Evolutionary conservation across 495 filamentous ascomycete species (phyloP).

Genomic region (Penicillium turbatum): DNA sequence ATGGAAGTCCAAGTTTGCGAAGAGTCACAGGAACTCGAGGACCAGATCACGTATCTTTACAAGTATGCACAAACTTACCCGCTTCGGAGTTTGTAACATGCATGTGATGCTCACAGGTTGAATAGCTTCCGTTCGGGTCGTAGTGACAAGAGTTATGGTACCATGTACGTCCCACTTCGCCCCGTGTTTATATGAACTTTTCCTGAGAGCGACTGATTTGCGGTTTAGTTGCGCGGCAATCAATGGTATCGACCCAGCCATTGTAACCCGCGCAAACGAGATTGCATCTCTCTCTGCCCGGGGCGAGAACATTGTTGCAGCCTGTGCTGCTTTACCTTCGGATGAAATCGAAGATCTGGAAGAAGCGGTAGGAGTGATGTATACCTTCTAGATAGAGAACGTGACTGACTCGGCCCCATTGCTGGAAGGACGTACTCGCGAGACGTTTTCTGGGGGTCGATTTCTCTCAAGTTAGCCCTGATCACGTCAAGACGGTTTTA

Average conservation of each 20-base stretch:
- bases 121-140: slow-evolving; percentile 56
- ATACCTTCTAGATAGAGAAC: background rate
- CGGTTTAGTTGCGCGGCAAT: slow-evolving; percentile 68
- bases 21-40: slow-evolving; percentile 52
- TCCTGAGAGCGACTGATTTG: background rate
- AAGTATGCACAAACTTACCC: slow-evolving; percentile 44
- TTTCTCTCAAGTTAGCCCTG: slow-evolving; percentile 14
- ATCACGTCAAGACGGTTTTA: slow-evolving; percentile 16
- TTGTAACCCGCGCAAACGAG: slow-evolving; percentile 73
- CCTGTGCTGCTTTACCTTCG: slow-evolving; percentile 59
- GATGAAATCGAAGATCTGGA: slow-evolving; percentile 58
- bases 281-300: slow-evolving; percentile 63
- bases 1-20: slow-evolving; percentile 81
- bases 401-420: slow-evolving; percentile 2
- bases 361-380: slow-evolving; percentile 47
- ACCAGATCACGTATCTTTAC: slow-evolving; percentile 87
- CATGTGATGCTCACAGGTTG: slow-evolving; percentile 10
- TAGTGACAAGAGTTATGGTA: slow-evolving; percentile 80
- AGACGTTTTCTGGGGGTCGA: slow-evolving; percentile 33
- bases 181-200: background rate
- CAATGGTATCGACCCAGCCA: slow-evolving; percentile 68
- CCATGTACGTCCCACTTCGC: slow-evolving; percentile 41
- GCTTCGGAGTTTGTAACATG: background rate
- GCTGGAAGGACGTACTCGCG: slow-evolving; percentile 30
- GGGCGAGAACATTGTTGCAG: slow-evolving; percentile 71